Percentiles rank a stretch among this genome's conserved stretches.
These are phyloP conservation scores for Salvia hispanica DNA, from an alignment of 257 asterid genomes.

Conservation along the genomic window DNA sequence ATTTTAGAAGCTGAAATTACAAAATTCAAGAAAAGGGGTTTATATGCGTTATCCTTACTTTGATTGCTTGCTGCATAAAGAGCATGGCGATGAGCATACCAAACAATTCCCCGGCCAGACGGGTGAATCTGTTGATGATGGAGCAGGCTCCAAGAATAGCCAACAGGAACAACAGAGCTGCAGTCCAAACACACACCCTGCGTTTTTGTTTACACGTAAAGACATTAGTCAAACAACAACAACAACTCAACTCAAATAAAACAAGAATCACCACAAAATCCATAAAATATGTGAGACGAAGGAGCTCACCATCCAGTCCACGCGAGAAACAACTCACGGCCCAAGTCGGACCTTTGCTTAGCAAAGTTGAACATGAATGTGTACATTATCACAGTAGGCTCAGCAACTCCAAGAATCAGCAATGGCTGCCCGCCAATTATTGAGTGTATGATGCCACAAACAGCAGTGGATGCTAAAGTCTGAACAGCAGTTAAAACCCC, in stretches of 20 bases:
- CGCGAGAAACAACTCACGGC: slow-evolving; percentile 78
- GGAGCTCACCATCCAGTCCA: slow-evolving; percentile 87
- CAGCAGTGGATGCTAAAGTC: slow-evolving; percentile 83
- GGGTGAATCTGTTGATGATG: slow-evolving; percentile 89
- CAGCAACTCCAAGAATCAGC: slow-evolving; percentile 89
- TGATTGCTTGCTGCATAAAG: slow-evolving; percentile 89
- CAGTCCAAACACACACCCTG: slow-evolving; percentile 99
- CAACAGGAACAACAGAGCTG: slow-evolving; percentile 69
- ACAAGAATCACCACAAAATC: background rate
- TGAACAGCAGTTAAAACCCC: slow-evolving; percentile 93
- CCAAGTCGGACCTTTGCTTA: slow-evolving; percentile 72
- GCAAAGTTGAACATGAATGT: slow-evolving; percentile 94
- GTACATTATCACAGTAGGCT: slow-evolving; percentile 96
- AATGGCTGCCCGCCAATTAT: slow-evolving; percentile 95
- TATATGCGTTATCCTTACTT: slow-evolving; percentile 41
- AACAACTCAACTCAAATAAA: background rate
- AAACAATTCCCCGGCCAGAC: slow-evolving; percentile 88
- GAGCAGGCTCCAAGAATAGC: slow-evolving; percentile 94
- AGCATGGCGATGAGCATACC: slow-evolving; percentile 98
- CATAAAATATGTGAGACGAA: background rate
- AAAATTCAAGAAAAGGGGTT: background rate
- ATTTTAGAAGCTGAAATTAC: background rate
- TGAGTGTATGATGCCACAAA: slow-evolving; percentile 89
- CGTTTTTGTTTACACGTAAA: background rate
- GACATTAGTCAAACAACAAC: background rate